Evolutionary conservation across 495 filamentous ascomycete species (phyloP), one percentile per base, ranked within the genome.

Genomic region (Lophiotrema nucula): DNA sequence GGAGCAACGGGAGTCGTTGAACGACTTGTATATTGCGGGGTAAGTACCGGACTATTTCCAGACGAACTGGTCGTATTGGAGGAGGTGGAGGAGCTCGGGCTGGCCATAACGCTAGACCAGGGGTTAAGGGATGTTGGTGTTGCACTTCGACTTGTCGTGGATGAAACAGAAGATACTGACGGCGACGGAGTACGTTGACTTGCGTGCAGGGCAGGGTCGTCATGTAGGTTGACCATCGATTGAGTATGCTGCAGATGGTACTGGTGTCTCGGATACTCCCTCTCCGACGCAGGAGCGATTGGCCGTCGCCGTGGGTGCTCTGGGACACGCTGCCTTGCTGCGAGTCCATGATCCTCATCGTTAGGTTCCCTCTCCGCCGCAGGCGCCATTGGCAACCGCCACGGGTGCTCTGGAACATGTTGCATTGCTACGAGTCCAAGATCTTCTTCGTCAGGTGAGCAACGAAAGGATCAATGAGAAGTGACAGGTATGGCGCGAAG

Each of bases 221-320:
- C 65, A 43, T 64, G 60, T 23, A 67, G 43, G 28, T 67, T 61
- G 6, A 58, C 47, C 65, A 67, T 64, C 13, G 60, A 64, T 41
- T 58, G 28, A 45, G 60, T 58, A 24, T 60, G 51, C 38, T 58
- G 56, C 18, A 67, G 65, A 33, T 51, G 47, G 35, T 33, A 60
- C 18, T 55, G 59, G 8, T 31, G 53, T 43, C 50, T 59, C 35
- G 37, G 43, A 27, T 49, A 59, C 19, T 51, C 52, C 3, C 18
- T n/a, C n/a, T n/a, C n/a, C n/a, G n/a, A n/a, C 11, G 12, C 13
- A 19, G 18, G 42, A 18, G 56, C 12, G 38, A 33, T 13, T 2
- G 56, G 53, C 49, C 35, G 42, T 3, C 64, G 64, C 64, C 64
- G 64, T 21, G 45, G 56, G 6, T 60, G 53, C 42, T 53, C 58